phyloP scores from a whole-genome alignment of 2,329 filamentous ascomycete species.

The Sporothrix curviconia region DNA sequence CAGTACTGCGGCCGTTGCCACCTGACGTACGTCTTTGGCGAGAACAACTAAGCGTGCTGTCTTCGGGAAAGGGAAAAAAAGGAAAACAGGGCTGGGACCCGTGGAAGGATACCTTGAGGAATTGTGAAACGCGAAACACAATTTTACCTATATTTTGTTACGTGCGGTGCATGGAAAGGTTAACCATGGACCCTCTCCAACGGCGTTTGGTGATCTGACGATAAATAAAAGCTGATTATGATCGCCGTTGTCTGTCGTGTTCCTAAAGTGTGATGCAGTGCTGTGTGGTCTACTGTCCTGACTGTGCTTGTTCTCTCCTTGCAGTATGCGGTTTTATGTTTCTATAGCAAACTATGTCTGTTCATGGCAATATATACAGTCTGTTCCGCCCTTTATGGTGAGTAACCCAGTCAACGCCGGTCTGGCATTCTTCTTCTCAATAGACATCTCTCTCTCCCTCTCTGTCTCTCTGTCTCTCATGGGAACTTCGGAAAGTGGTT shows the following conservation, averaged over 20 bases:
- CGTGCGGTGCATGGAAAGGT: conserved; percentile 16
- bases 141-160: neutral
- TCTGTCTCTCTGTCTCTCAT: neutral
- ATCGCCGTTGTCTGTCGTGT: neutral
- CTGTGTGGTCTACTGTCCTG: no score
- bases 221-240: conserved; percentile 3
- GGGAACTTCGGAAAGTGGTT: conserved; percentile 40
- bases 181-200: conserved; percentile 13
- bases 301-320: no score
- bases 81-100: conserved; percentile 15
- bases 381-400: no score
- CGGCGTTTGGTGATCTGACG: conserved; percentile 13
- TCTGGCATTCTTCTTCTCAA: no score
- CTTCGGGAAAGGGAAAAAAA: neutral
- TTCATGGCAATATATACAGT: no score
- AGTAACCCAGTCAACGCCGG: no score
- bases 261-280: neutral
- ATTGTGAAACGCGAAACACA: conserved; percentile 11
- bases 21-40: conserved; percentile 67
- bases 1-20: conserved; percentile 86
- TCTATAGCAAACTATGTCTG: no score
- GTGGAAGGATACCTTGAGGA: conserved; percentile 19
- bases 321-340: no score
- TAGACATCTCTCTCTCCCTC: no score
- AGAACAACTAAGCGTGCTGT: conserved; percentile 42